These are phyloP conservation scores for Citrullus colocynthis DNA, from an alignment of 306 rosid species.

Conservation along the genomic window DNA sequence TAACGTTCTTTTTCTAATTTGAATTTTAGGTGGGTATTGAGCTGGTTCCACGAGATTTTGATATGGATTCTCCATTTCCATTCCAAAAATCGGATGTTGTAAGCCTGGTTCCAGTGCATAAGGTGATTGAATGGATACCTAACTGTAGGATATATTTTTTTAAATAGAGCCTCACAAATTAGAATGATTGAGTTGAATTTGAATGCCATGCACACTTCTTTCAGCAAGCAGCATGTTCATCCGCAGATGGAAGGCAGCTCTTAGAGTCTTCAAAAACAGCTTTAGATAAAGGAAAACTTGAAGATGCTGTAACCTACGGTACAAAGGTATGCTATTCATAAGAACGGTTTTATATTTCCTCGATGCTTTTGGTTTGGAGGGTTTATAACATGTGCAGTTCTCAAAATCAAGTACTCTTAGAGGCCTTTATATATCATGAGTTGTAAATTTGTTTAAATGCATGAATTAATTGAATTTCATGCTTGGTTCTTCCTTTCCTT, in stretches of 20 bases:
- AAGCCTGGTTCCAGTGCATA: constrained; percentile 87
- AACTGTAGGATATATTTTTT: constrained; percentile 10
- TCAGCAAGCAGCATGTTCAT: constrained; percentile 99
- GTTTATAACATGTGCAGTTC: not conserved
- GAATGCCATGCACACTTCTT: constrained; percentile 17
- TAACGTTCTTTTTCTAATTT: not conserved
- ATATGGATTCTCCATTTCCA: constrained; percentile 78
- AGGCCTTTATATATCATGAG: not conserved
- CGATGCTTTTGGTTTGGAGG: not conserved
- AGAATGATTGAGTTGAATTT: constrained; percentile 11
- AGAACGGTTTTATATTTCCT: not conserved
- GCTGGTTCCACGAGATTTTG: constrained; percentile 86
- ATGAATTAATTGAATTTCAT: not conserved
- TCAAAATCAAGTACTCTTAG: not conserved
- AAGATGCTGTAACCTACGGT: constrained; percentile 91
- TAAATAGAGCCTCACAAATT: not conserved
- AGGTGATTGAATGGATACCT: constrained; percentile 39
- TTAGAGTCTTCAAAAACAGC: constrained; percentile 97
- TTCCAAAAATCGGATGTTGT: constrained; percentile 70
- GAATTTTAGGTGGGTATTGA: constrained; percentile 75
- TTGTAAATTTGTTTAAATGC: not conserved
- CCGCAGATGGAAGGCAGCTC: constrained; percentile 98
- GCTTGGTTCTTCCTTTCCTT: not conserved
- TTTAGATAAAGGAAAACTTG: constrained; percentile 95
- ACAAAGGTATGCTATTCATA: constrained; percentile 51